These are phyloP conservation scores for Scheffersomyces lignicola DNA, from an alignment of 1,139 yeast genomes.

Conservation along the genomic window DNA sequence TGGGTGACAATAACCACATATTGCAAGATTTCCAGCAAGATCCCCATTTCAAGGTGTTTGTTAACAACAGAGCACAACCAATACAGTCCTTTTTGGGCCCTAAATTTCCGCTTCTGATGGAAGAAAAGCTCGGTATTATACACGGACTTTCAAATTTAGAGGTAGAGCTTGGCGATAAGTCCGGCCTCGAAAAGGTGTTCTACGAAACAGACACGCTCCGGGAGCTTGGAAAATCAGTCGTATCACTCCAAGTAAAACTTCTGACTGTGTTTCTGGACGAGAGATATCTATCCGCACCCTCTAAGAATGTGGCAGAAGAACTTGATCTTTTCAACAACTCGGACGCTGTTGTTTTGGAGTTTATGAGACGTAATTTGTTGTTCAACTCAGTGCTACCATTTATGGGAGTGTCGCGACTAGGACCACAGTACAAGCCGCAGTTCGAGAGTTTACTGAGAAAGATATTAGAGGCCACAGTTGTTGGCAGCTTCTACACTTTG, in stretches of 20 bases:
- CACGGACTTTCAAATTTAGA: constrained; percentile 21
- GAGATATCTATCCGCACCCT: constrained; percentile 27
- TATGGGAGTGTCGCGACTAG: constrained; percentile 25
- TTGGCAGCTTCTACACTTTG: constrained; percentile 42
- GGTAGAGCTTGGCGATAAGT: background rate
- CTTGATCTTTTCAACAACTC: constrained; percentile 18
- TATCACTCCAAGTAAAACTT: constrained; percentile 12
- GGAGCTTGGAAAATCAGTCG: constrained; percentile 11
- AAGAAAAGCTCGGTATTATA: constrained; percentile 22
- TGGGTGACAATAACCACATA: constrained; percentile 11
- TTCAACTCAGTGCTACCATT: constrained; percentile 30
- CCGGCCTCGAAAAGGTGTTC: constrained; percentile 4
- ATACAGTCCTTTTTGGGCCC: constrained; percentile 18
- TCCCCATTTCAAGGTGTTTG: constrained; percentile 10
- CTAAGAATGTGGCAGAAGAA: constrained; percentile 25
- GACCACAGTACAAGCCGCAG: constrained; percentile 10
- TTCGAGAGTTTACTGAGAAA: constrained; percentile 3
- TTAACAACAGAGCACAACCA: constrained; percentile 7
- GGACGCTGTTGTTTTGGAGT: constrained; percentile 24
- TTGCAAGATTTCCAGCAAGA: constrained; percentile 13
- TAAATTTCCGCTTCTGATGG: constrained; percentile 20
- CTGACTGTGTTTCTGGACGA: constrained; percentile 27
- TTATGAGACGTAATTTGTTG: constrained; percentile 34
- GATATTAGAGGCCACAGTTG: constrained; percentile 26
- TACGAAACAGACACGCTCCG: constrained; percentile 15